Conservation (phyloP, 2,329 filamentous ascomycete genomes). For the Mollisiaceae sp. region DNA sequence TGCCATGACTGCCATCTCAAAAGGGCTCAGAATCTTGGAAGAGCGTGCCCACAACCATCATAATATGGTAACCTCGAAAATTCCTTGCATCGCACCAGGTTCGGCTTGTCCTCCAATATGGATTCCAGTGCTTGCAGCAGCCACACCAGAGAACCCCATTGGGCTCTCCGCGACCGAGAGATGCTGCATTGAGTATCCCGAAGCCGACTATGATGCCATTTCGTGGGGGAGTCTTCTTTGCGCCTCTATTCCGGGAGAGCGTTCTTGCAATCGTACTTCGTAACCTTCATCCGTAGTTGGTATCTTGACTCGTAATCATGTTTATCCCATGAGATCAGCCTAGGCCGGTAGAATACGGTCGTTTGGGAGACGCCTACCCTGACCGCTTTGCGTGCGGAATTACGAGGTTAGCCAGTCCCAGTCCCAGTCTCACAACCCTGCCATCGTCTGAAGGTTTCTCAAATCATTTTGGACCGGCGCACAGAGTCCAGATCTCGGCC, state of each 20-base stretch:
- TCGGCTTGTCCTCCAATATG: too few species aligned
- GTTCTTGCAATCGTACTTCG: not conserved
- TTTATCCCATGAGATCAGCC: not conserved
- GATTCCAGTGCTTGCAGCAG: not conserved
- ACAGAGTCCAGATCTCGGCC: not conserved
- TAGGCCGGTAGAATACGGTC: constrained; percentile 7
- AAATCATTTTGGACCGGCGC: too few species aligned
- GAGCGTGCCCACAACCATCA: not conserved
- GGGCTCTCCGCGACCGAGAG: constrained; percentile 3
- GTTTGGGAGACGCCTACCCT: not conserved
- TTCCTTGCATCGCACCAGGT: not conserved
- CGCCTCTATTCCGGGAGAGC: not conserved
- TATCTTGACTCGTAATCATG: not conserved
- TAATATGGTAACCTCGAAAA: not conserved
- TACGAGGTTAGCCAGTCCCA: too few species aligned
- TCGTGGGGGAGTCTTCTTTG: constrained; percentile 6
- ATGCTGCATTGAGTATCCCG: not conserved
- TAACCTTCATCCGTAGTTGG: not conserved
- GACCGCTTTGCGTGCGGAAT: not conserved
- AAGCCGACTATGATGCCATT: not conserved
- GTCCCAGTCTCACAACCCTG: not conserved
- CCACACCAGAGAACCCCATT: not conserved
- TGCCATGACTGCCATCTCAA: not conserved
- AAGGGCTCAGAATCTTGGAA: not conserved
- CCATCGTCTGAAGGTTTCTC: too few species aligned